Conservation (phyloP, 352 stramenopile species). For the Phytophthora sansomeana region DNA sequence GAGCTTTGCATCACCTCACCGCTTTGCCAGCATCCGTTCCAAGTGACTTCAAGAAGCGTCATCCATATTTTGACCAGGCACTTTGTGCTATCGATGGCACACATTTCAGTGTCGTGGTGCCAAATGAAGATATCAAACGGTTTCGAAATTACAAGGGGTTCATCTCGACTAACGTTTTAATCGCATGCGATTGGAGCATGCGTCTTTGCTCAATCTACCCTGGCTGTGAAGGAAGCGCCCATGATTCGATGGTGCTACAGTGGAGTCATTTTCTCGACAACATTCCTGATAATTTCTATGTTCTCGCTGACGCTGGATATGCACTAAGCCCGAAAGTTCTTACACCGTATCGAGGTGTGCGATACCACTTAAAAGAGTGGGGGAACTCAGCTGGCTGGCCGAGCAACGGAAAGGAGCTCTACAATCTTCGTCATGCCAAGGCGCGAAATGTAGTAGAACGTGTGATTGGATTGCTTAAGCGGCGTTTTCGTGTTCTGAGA, state of each 20-base stretch:
- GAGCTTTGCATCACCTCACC: neutral
- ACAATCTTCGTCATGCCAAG: constrained; percentile 11
- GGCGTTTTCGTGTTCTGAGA: constrained; percentile 5
- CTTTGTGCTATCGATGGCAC: constrained; percentile 21
- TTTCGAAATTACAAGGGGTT: constrained; percentile 15
- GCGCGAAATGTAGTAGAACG: constrained; percentile 14
- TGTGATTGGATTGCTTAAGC: constrained; percentile 8
- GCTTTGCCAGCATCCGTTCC: constrained; percentile 3
- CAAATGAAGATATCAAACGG: constrained; percentile 15
- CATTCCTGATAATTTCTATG: neutral
- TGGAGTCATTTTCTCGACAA: constrained; percentile 5
- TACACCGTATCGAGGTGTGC: neutral
- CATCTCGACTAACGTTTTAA: constrained; percentile 6
- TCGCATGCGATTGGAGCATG: constrained; percentile 25
- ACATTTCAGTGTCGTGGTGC: constrained; percentile 20
- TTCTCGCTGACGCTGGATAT: neutral
- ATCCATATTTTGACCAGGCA: constrained; percentile 23
- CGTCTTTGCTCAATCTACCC: constrained; percentile 9
- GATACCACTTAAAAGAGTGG: constrained; percentile 14
- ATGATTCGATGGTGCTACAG: constrained; percentile 22
- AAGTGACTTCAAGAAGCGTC: neutral
- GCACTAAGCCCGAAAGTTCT: neutral
- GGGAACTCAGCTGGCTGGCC: neutral
- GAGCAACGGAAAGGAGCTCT: constrained; percentile 4
- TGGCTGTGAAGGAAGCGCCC: constrained; percentile 14